Percentiles rank a stretch among this genome's conserved stretches.
phyloP scores from a whole-genome alignment of 495 filamentous ascomycete genomes.

The Tuber borchii region DNA sequence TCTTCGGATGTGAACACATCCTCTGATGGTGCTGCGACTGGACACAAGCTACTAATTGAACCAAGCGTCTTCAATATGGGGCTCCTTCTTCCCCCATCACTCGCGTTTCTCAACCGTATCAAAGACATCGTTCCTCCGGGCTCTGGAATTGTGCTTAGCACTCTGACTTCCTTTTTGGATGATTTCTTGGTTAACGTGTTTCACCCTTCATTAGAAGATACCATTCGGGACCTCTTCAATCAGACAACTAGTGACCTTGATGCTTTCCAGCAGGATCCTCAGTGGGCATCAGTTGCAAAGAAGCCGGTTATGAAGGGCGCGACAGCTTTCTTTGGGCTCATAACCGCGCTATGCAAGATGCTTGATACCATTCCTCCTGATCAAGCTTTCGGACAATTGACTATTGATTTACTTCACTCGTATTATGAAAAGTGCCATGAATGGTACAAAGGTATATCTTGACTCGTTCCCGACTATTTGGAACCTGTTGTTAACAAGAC shows the following conservation, averaged over 20 bases:
- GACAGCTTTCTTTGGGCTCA: slow-evolving; percentile 73
- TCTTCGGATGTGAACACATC: slow-evolving; percentile 45
- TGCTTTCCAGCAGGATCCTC: slow-evolving; percentile 78
- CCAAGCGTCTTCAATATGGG: slow-evolving; percentile 98
- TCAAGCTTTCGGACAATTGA: slow-evolving; percentile 83
- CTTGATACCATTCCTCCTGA: slow-evolving; percentile 92
- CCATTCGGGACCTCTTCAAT: slow-evolving; percentile 78
- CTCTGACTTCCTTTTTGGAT: slow-evolving; percentile 89
- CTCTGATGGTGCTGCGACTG: slow-evolving; percentile 57
- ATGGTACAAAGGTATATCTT: slow-evolving; percentile 66
- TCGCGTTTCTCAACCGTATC: slow-evolving; percentile 82
- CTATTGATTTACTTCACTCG: slow-evolving; percentile 79
- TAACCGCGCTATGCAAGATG: slow-evolving; percentile 89
- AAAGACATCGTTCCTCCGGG: slow-evolving; percentile 83
- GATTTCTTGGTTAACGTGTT: slow-evolving; percentile 98
- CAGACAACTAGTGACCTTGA: slow-evolving; percentile 74
- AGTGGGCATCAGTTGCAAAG: slow-evolving; percentile 69
- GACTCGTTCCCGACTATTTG: too few relatives aligned
- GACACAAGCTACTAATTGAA: slow-evolving; percentile 82
- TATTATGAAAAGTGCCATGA: slow-evolving; percentile 86
- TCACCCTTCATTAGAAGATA: slow-evolving; percentile 92
- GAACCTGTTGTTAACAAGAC: neutral
- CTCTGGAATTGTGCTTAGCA: slow-evolving; percentile 76
- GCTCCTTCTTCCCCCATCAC: slow-evolving; percentile 81
- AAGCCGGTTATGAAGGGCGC: slow-evolving; percentile 92